phyloP scores from a whole-genome alignment of 2,329 filamentous ascomycete species.

The Cordyceps fumosorosea region DNA sequence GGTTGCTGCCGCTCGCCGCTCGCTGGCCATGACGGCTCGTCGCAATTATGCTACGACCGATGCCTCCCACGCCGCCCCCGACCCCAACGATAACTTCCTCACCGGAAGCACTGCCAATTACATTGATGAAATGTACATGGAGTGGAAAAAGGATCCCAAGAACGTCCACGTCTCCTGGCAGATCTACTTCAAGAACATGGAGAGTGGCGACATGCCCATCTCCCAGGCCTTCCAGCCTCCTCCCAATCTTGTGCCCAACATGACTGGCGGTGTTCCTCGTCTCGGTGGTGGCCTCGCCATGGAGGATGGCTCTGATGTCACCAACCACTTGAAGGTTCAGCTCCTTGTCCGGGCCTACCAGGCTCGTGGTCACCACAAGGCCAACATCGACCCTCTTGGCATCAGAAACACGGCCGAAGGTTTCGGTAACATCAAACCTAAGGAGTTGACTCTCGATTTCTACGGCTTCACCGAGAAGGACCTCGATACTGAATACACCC shows the following conservation, averaged over 20 bases:
- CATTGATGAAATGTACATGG: constrained; percentile 98
- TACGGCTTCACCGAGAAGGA: constrained; percentile 96
- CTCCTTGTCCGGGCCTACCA: constrained; percentile 95
- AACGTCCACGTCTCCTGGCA: constrained; percentile 98
- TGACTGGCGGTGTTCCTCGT: constrained; percentile 69
- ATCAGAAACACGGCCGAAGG: constrained; percentile 72
- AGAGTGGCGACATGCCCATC: constrained; percentile 94
- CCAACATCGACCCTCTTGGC: constrained; percentile 90
- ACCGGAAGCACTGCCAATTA: constrained; percentile 97
- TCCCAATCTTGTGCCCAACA: constrained; percentile 79
- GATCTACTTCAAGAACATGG: constrained; percentile 99
- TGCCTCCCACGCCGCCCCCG: constrained; percentile 50
- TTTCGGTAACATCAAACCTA: constrained; percentile 80
- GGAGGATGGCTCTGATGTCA: constrained; percentile 71
- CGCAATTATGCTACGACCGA: constrained; percentile 45
- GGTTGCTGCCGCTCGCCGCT: constrained; percentile 40
- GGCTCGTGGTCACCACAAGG: constrained; percentile 96
- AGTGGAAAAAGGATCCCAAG: constrained; percentile 89
- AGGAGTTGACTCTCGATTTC: constrained; percentile 86
- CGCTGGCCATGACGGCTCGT: constrained; percentile 43
- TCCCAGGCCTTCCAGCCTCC: constrained; percentile 95
- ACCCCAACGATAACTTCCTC: constrained; percentile 93
- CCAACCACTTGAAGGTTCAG: constrained; percentile 97
- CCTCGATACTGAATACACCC: constrained; percentile 81
- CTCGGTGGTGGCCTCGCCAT: constrained; percentile 64